Conservation (phyloP, 2,329 filamentous ascomycete genomes). For the Akanthomyces uredinophilus region DNA sequence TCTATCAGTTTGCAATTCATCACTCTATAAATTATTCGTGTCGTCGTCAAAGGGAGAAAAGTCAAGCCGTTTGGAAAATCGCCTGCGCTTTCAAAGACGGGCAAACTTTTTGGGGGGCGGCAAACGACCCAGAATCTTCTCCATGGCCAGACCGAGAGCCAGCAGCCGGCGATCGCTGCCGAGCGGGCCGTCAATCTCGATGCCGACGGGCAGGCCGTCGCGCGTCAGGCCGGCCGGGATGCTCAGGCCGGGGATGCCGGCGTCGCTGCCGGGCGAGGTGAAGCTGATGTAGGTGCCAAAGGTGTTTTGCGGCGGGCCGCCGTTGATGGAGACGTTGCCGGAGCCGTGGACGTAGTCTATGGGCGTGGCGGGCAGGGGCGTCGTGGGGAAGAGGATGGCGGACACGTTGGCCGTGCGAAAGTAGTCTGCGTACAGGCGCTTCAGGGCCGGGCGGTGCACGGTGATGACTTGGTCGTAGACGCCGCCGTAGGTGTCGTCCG, state of each 20-base stretch:
- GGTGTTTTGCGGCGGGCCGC: constrained; percentile 14
- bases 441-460: constrained; percentile 17
- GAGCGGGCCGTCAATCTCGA: constrained; percentile 18
- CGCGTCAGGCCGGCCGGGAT: constrained; percentile 16
- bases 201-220: constrained; percentile 15
- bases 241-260: constrained; percentile 18
- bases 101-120: constrained; percentile 12
- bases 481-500: constrained; percentile 2
- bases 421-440: constrained; percentile 16
- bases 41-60: not conserved
- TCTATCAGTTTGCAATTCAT: not conserved
- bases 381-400: constrained; percentile 18
- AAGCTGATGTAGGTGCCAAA: constrained; percentile 16
- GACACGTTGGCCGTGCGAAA: constrained; percentile 13
- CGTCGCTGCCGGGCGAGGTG: constrained; percentile 17
- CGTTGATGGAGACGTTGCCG: constrained; percentile 18
- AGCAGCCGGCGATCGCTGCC: constrained; percentile 17
- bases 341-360: constrained; percentile 16
- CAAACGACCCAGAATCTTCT: constrained; percentile 15
- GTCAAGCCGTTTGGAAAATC: not conserved
- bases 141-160: constrained; percentile 15
- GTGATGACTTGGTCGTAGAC: constrained; percentile 15
- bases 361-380: constrained; percentile 17
- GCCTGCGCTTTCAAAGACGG: too few relatives aligned
- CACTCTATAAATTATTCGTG: not conserved